Base-by-base conservation (phyloP, 2,329 filamentous ascomycete species). In the Hawksworthiomyces lignivorus region DNA sequence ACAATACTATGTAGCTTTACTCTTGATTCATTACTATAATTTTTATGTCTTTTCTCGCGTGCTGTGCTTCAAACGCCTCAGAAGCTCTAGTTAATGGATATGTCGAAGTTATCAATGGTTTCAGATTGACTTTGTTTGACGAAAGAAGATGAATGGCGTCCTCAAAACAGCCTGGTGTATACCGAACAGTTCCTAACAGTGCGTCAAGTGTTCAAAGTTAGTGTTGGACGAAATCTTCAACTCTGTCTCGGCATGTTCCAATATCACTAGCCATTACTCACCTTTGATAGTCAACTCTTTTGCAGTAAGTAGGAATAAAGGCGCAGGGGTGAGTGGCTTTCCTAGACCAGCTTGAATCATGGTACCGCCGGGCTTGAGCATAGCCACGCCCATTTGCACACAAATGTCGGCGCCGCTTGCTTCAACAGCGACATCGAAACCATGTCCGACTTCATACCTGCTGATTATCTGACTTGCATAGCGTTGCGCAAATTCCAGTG, bases 101-200 rank as follows among this genome's bases (percentile, higher is more conserved):
- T 7, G 52, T 54, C 0, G 48, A 49, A 4, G 53, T 52, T 29
- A 56, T 53, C 6, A 56, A 43, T 12, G 53, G 54, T 43, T 51
- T 54, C 12, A 55, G 39, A 31, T 55, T 44, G 4, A 56, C 52
- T 18, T 36, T 32, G 14, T 51, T 49, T 6, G 48, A 22, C 12
- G 43, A 22, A 5, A 56, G 36, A 1, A 56, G 50, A 26, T 40
- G 41, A 29, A 56, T 54, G 8, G 53, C 52, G 15, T 55, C 52
- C 2, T 34, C 45, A 22, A 53, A 56, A 41, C 54, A 56, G 14
- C 52, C 53, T 12, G 52, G 48, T 3, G 52, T 56, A 31, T 54
- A 56, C 6, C 54, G 43, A 1, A 55, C 53, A 14, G 53, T 56
- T 5, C 52, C 52, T 51, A 30, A 15, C 1, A 14, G 18, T 34